Evolutionary conservation across 116 monocot genomes (phyloP), one percentile per base, ranked within the genome.

Genomic region (Posidonia oceanica): DNA sequence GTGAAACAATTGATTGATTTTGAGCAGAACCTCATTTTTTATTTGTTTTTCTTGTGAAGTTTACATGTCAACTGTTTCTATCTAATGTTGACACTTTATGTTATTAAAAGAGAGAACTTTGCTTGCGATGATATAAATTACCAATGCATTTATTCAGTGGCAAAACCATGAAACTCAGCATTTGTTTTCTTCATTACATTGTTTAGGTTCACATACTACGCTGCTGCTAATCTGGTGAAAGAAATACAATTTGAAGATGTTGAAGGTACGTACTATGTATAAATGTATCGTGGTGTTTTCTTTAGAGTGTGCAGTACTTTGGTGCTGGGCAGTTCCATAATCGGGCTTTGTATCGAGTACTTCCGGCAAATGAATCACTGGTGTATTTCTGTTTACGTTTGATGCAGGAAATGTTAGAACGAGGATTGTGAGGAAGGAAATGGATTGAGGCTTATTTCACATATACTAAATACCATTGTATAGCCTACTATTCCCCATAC

Each of bases 141-240:
- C 29, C 29, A 29, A 29, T 29, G 29, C 29, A 0, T 29, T 29
- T 29, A 29, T 1, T 29, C 29, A 0, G 29, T 29, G 29, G 29
- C 48, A 48, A 48, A 7, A 29, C 14, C 6, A 36, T 62, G 62
- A 29, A 53, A 37, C 69, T 69, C 23, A 29, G 1, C 3, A 29
- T 56, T 53, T 37, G 38, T 23, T 69, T 13, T 4, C 5, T 8
- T 52, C 39, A 54, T 36, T 36, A 52, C 4, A 36, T 59, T 29
- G 29, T 29, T 70, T 83, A 95, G 95, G 66, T 95, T 91, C 77
- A 79, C 83, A 70, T 95, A 91, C 69, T 73, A 83, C 67, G 80
- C 95, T 67, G 75, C 85, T 73, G 86, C 91, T 54, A 73, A 86
- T 68, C 48, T 72, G 54, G 86, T 86, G 73, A 95, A 91, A 72